Evolutionary conservation across 108 stramenopile genomes (phyloP).

Genomic region (Skeletonema grethae): DNA sequence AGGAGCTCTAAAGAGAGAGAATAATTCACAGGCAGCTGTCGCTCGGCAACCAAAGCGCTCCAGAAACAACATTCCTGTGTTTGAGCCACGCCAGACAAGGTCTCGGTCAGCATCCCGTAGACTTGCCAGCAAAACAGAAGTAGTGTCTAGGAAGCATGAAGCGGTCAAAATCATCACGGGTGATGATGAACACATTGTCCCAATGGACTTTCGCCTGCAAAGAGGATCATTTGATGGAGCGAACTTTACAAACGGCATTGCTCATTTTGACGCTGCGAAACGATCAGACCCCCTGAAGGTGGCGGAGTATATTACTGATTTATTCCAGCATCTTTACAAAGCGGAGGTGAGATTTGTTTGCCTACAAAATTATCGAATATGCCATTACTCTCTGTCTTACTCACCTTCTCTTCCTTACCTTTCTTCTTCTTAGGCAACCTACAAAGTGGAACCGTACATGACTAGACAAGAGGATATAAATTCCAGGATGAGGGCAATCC

Average conservation of each 20-base stretch:
- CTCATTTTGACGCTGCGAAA: constrained; percentile 42
- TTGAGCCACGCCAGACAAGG: not conserved
- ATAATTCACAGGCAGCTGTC: not conserved
- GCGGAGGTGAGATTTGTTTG: constrained; percentile 64
- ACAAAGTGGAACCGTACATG: constrained; percentile 66
- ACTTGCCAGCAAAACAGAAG: not conserved
- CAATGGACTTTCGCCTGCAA: constrained; percentile 34
- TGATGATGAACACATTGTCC: constrained; percentile 24
- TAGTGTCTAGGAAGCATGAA: not conserved
- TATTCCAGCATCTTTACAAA: constrained; percentile 76
- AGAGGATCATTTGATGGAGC: constrained; percentile 25
- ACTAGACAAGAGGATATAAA: constrained; percentile 80
- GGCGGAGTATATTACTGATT: constrained; percentile 79
- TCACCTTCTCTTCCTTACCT: not conserved
- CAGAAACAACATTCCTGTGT: not conserved
- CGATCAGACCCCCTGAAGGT: constrained; percentile 32
- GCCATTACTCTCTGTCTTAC: not conserved
- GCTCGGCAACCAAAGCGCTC: not conserved
- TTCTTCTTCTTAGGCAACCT: constrained; percentile 11
- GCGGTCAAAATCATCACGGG: constrained; percentile 6
- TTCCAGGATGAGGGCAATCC: constrained; percentile 88
- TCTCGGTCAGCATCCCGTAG: constrained; percentile 1
- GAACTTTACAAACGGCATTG: constrained; percentile 44
- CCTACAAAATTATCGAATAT: not conserved
- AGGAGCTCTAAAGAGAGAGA: not conserved